Percentiles rank a stretch among this genome's conserved stretches.
phyloP scores from a whole-genome alignment of 352 stramenopile species.

The Achlya hypogyna region DNA sequence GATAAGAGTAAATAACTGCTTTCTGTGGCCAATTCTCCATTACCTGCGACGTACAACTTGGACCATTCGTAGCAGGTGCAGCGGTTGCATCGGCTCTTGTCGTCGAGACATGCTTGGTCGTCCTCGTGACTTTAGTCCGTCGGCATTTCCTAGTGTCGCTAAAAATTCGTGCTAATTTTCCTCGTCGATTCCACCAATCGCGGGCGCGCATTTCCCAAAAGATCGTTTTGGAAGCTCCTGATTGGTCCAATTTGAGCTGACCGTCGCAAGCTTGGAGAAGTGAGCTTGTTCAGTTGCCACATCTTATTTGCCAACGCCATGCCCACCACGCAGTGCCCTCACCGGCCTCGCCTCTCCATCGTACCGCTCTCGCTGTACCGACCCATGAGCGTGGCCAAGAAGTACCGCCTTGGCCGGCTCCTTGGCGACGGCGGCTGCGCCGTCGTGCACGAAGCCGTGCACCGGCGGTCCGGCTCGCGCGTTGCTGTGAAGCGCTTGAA shows the following conservation, averaged over 20 bases:
- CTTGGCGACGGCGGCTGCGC: slow-evolving; percentile 50
- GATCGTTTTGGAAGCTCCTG: neutral
- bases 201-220: neutral
- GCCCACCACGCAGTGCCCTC: too few relatives aligned
- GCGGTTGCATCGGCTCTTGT: too few relatives aligned
- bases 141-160: too few relatives aligned
- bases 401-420: slow-evolving; percentile 21
- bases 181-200: neutral
- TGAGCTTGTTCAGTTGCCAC: neutral
- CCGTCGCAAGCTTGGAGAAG: neutral
- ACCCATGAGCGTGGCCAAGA: neutral
- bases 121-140: too few relatives aligned
- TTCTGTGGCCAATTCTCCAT: too few relatives aligned
- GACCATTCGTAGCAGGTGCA: too few relatives aligned
- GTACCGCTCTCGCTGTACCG: neutral
- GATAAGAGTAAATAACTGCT: too few relatives aligned
- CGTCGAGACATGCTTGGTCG: too few relatives aligned
- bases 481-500: slow-evolving; percentile 63
- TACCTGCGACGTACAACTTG: too few relatives aligned
- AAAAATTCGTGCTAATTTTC: too few relatives aligned
- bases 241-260: neutral
- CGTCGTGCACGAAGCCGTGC: slow-evolving; percentile 36
- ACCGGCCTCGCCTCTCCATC: neutral
- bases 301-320: too few relatives aligned
- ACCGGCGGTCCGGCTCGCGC: slow-evolving; percentile 32